Evolutionary conservation across 345 rosid genomes (phyloP).

Genomic region (Ceriops decandra): DNA sequence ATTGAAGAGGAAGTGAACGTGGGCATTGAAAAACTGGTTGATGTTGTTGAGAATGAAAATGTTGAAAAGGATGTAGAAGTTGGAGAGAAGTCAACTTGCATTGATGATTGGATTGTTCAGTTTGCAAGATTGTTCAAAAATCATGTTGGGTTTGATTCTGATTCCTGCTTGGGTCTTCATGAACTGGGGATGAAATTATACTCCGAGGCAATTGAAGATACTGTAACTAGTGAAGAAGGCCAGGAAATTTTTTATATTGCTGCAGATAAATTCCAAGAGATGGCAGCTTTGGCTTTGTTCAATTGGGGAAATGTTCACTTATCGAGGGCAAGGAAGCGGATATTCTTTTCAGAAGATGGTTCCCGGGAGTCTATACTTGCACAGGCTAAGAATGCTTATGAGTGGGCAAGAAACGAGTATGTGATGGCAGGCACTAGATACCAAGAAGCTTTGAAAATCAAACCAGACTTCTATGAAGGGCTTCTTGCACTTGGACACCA

Average conservation of each 20-base stretch:
- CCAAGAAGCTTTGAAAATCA: conserved; percentile 69
- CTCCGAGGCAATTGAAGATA: conserved; percentile 91
- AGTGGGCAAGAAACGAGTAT: conserved; percentile 79
- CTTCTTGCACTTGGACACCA: conserved; percentile 93
- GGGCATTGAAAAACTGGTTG: conserved; percentile 27
- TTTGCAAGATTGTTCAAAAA: conserved; percentile 89
- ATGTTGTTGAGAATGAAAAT: conserved; percentile 45
- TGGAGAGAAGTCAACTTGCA: conserved; percentile 38
- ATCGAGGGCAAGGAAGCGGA: conserved; percentile 80
- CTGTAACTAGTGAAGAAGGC: conserved; percentile 78
- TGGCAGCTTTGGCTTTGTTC: conserved; percentile 89
- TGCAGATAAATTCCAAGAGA: conserved; percentile 92
- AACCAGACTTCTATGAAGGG: conserved; percentile 89
- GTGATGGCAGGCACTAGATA: conserved; percentile 67
- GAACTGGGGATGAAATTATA: conserved; percentile 89
- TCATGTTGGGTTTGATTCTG: conserved; percentile 95
- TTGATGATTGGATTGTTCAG: conserved; percentile 85
- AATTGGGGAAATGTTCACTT: conserved; percentile 97
- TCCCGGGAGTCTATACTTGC: conserved; percentile 56
- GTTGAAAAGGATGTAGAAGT: conserved; percentile 31
- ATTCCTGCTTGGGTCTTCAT: conserved; percentile 88
- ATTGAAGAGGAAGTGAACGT: conserved; percentile 30
- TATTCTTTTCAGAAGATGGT: conserved; percentile 59
- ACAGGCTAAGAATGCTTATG: conserved; percentile 52
- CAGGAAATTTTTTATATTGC: conserved; percentile 83